Base-by-base conservation (phyloP, 1,284 basidiomycete genomes). In the Uromyces viciae-fabae region DNA sequence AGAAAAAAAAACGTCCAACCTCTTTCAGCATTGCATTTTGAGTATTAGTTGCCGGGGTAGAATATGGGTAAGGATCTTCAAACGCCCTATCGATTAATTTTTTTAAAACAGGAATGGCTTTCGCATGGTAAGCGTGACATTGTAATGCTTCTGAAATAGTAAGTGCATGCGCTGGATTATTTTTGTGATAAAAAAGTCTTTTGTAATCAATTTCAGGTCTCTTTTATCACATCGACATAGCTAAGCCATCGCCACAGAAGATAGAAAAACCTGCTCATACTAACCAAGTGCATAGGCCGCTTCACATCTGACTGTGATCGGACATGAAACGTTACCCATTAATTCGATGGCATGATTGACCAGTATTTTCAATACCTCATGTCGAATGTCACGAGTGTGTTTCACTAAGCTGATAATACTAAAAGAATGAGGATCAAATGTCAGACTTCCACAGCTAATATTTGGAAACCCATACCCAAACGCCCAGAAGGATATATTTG, bases 1-100 rank as follows among this genome's bases (percentile, higher is more conserved):
- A 38, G 38, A 46, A 62, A 19, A 58, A 36, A 58, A 42, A 28
- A 31, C 1, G 46, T 43, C 58, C 43, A 33, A 79, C 77, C 42
- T 79, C 77, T 60, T 56, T 68, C 31, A 79, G 42, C 77, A 79
- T 79, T 19, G 77, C 77, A 72, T 71, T 79, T 36, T 79, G 77
- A 72, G 77, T 60, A 40, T 56, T 33, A 33, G 72, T 60, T 8
- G 66, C 68, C 25, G 77, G 77, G 3, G 77, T 79, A 31, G 77
- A 56, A 58, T 79, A 79, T 43, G 77, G 77, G 25, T 72, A 3
- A n/a, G 77, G 77, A 43, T 69, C 64, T 31, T 72, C 54, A n/a
- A 68, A 72, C 31, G 77, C 77, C 49, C 72, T 71, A 31, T 79
- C 77, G 22, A 79, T 42, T 33, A 79, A 36, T 25, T 79, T 79